Conservation (phyloP, 78 protist species). For the Dictyostelium discoideum region DNA sequence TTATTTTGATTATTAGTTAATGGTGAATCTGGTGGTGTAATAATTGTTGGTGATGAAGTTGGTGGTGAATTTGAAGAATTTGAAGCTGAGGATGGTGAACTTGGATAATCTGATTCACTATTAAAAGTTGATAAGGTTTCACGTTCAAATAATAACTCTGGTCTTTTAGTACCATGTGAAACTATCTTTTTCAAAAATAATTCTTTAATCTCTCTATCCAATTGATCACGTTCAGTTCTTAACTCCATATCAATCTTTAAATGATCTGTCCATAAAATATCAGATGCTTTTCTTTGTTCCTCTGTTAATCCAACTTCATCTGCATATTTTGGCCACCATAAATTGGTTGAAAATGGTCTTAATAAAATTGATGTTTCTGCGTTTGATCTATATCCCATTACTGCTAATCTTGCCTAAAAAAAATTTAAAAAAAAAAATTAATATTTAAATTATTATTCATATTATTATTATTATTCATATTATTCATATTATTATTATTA, state of each 20-base stretch:
- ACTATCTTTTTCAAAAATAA: constrained; percentile 42
- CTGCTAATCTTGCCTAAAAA: constrained; percentile 52
- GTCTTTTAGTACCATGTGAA: constrained; percentile 30
- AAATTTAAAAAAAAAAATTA: no score
- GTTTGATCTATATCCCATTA: constrained; percentile 57
- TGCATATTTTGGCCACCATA: constrained; percentile 74
- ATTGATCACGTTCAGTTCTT: constrained; percentile 26
- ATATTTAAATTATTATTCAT: no score
- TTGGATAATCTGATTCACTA: not conserved
- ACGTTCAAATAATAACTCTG: constrained; percentile 15
- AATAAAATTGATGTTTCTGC: constrained; percentile 39
- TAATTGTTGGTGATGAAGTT: not conserved
- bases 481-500: no score
- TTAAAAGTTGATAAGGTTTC: not conserved
- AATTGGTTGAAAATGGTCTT: constrained; percentile 41
- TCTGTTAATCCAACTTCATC: constrained; percentile 56
- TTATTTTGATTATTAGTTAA: not conserved
- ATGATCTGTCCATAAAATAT: constrained; percentile 68
- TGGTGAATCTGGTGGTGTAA: constrained; percentile 8
- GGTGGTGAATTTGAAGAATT: constrained; percentile 1
- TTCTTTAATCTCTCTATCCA: constrained; percentile 70
- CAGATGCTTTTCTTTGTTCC: constrained; percentile 65
- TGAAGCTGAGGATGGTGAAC: constrained; percentile 6
- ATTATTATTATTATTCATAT: not conserved
- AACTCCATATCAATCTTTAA: constrained; percentile 61